phyloP scores from a whole-genome alignment of 1,284 basidiomycete species.

The Coniferiporia weirii region DNA sequence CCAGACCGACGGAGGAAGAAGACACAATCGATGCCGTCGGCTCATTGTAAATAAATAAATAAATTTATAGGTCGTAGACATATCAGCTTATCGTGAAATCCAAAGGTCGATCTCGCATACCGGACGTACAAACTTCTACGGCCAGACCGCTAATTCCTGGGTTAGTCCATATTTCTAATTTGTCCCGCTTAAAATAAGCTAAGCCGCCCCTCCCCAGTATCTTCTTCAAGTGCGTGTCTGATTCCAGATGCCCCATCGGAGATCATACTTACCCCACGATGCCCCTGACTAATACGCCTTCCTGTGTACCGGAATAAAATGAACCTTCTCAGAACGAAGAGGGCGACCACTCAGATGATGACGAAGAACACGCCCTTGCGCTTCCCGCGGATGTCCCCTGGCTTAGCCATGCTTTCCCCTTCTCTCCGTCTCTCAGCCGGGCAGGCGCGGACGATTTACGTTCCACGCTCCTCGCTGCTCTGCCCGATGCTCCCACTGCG shows the following conservation, averaged over 20 bases:
- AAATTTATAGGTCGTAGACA: not conserved
- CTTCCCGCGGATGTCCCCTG: conserved; percentile 51
- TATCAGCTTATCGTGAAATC: conserved; percentile 8
- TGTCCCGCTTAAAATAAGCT: conserved; percentile 8
- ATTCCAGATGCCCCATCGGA: not conserved
- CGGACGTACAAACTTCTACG: conserved; percentile 60
- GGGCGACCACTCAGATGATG: conserved; percentile 28
- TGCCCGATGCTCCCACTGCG: conserved; percentile 43
- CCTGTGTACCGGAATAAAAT: conserved; percentile 35
- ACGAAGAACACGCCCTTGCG: conserved; percentile 20
- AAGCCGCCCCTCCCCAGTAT: conserved; percentile 28
- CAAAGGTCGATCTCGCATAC: conserved; percentile 53
- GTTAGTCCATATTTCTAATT: conserved; percentile 34
- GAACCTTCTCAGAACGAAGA: conserved; percentile 32
- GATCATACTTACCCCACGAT: not conserved
- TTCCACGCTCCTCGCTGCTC: conserved; percentile 36
- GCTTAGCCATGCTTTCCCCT: conserved; percentile 56
- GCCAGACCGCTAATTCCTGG: conserved; percentile 61
- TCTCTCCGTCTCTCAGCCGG: conserved; percentile 39
- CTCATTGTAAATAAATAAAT: conserved; percentile 44
- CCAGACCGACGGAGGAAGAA: conserved; percentile 39
- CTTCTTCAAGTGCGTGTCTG: conserved; percentile 30
- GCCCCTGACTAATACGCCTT: conserved; percentile 13
- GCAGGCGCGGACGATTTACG: conserved; percentile 38
- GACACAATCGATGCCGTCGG: conserved; percentile 57